phyloP scores from a whole-genome alignment of 2,329 filamentous ascomycete genomes.

The Zopfia rhizophila region DNA sequence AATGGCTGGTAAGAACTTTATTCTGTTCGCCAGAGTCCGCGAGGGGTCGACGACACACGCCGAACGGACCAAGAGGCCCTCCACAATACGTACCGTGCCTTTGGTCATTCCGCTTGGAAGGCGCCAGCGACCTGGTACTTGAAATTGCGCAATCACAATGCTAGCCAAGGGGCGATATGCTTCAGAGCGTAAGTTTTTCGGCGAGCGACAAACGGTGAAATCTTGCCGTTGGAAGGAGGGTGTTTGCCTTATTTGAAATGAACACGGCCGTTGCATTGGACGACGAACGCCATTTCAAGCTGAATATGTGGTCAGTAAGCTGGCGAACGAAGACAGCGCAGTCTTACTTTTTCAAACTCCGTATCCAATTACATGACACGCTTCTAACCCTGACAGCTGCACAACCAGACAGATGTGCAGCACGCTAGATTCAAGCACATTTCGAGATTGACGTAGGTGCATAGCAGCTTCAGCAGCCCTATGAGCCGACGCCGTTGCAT shows the following conservation, averaged over 20 bases:
- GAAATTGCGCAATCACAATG: too few species aligned
- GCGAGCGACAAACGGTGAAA: too few species aligned
- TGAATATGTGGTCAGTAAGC: conserved; percentile 13
- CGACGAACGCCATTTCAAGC: conserved; percentile 27
- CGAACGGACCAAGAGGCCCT: conserved; percentile 23
- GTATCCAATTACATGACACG: conserved; percentile 18
- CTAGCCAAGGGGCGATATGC: too few species aligned
- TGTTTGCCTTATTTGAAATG: too few species aligned
- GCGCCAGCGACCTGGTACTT: too few species aligned
- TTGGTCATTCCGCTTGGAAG: too few species aligned
- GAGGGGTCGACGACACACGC: conserved; percentile 23
- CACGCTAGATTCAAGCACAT: not conserved
- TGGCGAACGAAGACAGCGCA: conserved; percentile 4
- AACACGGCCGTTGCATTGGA: conserved; percentile 24
- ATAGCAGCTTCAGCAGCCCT: conserved; percentile 24
- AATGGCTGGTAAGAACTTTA: conserved; percentile 25
- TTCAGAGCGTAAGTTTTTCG: too few species aligned
- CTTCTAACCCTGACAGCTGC: not conserved
- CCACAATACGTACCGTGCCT: too few species aligned
- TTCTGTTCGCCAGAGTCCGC: conserved; percentile 12
- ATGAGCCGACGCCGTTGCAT: conserved; percentile 4
- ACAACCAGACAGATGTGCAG: conserved; percentile 2
- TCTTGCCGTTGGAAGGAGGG: too few species aligned
- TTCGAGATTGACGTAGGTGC: conserved; percentile 15
- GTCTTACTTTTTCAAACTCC: conserved; percentile 11